Conservation (phyloP, 345 rosid species). For the Odontarrhena argentea region DNA sequence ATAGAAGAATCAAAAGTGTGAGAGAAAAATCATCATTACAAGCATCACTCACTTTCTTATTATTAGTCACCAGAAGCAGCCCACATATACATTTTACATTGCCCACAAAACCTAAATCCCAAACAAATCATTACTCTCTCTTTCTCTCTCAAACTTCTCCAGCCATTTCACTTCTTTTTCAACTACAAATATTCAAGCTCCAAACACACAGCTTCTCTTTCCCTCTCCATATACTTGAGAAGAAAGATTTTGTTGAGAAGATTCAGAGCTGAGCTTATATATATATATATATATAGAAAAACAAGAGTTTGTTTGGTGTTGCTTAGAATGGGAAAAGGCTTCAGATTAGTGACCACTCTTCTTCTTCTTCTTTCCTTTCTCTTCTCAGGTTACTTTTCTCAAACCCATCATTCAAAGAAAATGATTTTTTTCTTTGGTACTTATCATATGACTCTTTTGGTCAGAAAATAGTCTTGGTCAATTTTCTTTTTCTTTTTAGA, state of each 20-base stretch:
- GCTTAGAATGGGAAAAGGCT: conserved; percentile 35
- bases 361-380: conserved; percentile 29
- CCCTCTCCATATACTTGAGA: neutral
- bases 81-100: conserved; percentile 38
- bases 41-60: conserved; percentile 17
- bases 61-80: conserved; percentile 22
- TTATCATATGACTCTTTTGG: neutral
- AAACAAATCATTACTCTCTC: conserved; percentile 33
- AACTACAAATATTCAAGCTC: conserved; percentile 14
- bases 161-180: conserved; percentile 14
- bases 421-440: neutral
- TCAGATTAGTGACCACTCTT: conserved; percentile 33
- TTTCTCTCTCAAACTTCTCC: conserved; percentile 7
- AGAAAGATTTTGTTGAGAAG: conserved; percentile 15
- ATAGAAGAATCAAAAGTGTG: conserved; percentile 36
- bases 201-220: conserved; percentile 16
- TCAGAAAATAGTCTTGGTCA: neutral
- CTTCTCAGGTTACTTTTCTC: conserved; percentile 39
- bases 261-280: conserved; percentile 10
- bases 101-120: conserved; percentile 34
- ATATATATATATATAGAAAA: neutral
- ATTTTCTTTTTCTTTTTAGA: conserved; percentile 1
- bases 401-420: conserved; percentile 24
- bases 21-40: conserved; percentile 40
- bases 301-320: conserved; percentile 25